Evolutionary conservation across 495 filamentous ascomycete species (phyloP).

Genomic region (Annulohypoxylon bovei): DNA sequence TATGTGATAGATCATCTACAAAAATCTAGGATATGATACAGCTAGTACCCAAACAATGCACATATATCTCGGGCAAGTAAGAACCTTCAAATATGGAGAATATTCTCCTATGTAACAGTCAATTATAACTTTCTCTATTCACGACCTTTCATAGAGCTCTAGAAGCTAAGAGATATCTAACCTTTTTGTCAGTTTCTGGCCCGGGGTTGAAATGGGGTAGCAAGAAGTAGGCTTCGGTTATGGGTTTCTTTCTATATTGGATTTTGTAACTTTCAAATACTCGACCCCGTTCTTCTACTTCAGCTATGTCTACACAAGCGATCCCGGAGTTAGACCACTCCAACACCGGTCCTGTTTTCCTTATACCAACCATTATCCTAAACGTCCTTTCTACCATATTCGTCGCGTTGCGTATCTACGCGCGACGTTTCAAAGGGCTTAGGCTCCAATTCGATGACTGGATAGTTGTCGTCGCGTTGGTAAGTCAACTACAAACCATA

Average conservation of each 20-base stretch:
- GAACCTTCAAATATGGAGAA: not conserved
- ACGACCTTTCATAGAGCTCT: not conserved
- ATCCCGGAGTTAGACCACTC: not conserved
- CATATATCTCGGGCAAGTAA: not conserved
- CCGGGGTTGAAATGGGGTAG: not conserved
- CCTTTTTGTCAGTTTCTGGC: not conserved
- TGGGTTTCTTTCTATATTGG: not conserved
- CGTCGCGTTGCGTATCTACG: not conserved
- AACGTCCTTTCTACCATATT: not conserved
- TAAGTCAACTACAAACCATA: not conserved
- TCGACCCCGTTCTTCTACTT: not conserved
- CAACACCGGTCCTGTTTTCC: not conserved
- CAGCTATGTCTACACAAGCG: not conserved
- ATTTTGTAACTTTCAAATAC: not conserved
- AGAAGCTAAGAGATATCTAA: not conserved
- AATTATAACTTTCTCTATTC: not conserved
- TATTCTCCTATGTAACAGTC: not conserved
- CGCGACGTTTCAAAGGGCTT: not conserved
- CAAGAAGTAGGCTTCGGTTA: not conserved
- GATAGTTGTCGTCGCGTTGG: not conserved
- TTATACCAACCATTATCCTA: not conserved
- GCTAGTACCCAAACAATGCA: not conserved
- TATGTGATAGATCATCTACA: not conserved
- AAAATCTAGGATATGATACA: not conserved
- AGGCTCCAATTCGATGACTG: constrained; percentile 1